Percentiles rank a stretch among this genome's conserved stretches.
phyloP scores from a whole-genome alignment of 202 grass and related monocot species.

The Saccharum hybrid region DNA sequence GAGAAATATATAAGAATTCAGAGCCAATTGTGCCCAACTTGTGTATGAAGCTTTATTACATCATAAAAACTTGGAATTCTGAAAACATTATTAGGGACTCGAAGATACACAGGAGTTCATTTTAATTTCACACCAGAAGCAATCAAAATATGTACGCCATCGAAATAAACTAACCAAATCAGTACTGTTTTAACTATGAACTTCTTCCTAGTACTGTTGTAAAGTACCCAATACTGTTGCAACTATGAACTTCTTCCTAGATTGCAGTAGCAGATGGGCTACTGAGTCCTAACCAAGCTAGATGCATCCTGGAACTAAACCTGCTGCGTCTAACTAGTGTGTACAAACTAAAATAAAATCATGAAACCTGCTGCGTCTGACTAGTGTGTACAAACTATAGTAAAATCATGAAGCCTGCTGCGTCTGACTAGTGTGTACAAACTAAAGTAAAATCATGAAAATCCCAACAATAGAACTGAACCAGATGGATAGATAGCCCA shows the following conservation, averaged over 20 bases:
- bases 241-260: neutral
- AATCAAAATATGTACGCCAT: neutral
- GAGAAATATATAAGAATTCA: slow-evolving; percentile 6
- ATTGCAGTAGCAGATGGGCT: neutral
- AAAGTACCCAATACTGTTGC: no score
- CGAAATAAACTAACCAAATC: neutral
- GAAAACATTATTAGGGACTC: neutral
- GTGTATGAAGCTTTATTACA: neutral
- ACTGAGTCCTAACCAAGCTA: neutral
- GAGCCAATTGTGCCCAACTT: neutral
- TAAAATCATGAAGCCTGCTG: no score
- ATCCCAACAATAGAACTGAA: neutral
- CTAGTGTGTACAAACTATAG: neutral
- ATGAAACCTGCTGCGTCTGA: neutral
- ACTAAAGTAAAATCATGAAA: no score
- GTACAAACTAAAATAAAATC: neutral
- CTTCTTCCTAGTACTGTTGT: neutral
- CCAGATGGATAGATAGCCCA: neutral
- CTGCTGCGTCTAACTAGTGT: neutral
- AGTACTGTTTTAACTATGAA: neutral
- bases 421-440: no score
- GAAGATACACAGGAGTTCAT: neutral
- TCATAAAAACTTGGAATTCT: neutral
- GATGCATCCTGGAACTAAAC: neutral
- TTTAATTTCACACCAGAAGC: neutral